Base-by-base conservation (phyloP, 2,329 filamentous ascomycete genomes). In the Aspergillus oerlinghausenensis region DNA sequence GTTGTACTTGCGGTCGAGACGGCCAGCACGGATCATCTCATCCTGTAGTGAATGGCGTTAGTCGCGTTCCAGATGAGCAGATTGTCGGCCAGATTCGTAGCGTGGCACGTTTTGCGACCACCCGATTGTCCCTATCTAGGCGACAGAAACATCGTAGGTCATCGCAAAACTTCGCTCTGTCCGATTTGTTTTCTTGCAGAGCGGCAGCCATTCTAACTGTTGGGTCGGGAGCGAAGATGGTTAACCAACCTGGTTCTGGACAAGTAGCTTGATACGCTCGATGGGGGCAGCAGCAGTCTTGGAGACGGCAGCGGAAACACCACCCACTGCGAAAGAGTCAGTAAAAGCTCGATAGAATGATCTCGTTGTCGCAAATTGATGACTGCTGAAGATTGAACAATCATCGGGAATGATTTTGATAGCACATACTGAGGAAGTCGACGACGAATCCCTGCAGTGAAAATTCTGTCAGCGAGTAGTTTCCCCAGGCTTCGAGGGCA, bases 251-350 rank as follows among this genome's bases (percentile, higher is more conserved):
- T 99, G 94, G 86, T 99, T 99, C 87, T 99, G 94, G 84, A 99
- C 95, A 77, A 99, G 90, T 78, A 99, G 94, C 92, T 99, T 99
- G 84, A 99, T 89, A 92, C 94, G 94, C 92, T 99, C 94, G 74
- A 99, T 99, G 82, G 94, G 94, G 83, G 94, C 94, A 78, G 94
- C 94, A 77, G 94, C 94, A 71, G 94, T 99, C 92, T 99, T 99
- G 79, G 94, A 99, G 88, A 99, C 92, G 81, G 94, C 94, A 81
- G 94, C 94, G 77, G 94, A 97, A 72, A 99, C 89, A 97, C 94
- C 94, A 89, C 94, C 94, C 94, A 99, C 92, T 96, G 72, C 75
- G 71, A 69, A 70, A 66, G 59, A 54, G 75, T 82, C 74, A 82
- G 80, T 74, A 68, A 58, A 11, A 19, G 21, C 21, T 50, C 25